Conservation (phyloP, 2,329 filamentous ascomycete genomes). For the Hirsutella rhossiliensis region DNA sequence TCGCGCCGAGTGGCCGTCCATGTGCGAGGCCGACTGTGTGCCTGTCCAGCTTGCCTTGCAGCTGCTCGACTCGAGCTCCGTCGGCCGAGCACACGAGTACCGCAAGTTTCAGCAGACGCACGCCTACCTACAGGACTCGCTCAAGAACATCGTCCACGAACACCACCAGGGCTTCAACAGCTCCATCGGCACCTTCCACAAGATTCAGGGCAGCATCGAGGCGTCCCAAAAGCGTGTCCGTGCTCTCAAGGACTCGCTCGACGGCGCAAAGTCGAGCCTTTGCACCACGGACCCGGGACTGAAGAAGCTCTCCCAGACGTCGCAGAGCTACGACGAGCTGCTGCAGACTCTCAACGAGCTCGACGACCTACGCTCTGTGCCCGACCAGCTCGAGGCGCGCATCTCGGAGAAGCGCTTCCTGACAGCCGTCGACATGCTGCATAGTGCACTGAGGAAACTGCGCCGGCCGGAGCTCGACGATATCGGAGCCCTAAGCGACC, state of each 20-base stretch:
- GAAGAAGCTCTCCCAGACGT: slow-evolving; percentile 76
- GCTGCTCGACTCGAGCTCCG: slow-evolving; percentile 84
- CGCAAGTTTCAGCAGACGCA: slow-evolving; percentile 75
- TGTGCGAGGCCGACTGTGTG: slow-evolving; percentile 79
- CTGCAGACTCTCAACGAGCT: slow-evolving; percentile 73
- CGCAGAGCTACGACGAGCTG: slow-evolving; percentile 83
- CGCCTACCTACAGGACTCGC: slow-evolving; percentile 76
- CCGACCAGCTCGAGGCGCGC: slow-evolving; percentile 82
- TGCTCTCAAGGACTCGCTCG: slow-evolving; percentile 69
- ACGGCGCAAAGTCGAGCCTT: slow-evolving; percentile 67
- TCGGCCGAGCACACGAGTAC: slow-evolving; percentile 84
- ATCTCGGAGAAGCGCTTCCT: slow-evolving; percentile 96
- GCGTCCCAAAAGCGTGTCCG: slow-evolving; percentile 78
- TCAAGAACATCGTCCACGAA: slow-evolving; percentile 94
- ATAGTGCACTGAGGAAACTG: slow-evolving; percentile 74
- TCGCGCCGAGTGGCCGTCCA: slow-evolving; percentile 79
- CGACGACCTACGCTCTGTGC: slow-evolving; percentile 78
- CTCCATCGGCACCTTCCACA: slow-evolving; percentile 97
- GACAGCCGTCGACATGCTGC: slow-evolving; percentile 81
- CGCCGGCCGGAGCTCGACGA: slow-evolving; percentile 80
- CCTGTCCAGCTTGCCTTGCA: slow-evolving; percentile 93
- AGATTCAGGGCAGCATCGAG: slow-evolving; percentile 90
- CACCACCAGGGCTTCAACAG: slow-evolving; percentile 99
- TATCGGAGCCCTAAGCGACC: slow-evolving; percentile 77
- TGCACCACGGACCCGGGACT: slow-evolving; percentile 81